These are phyloP conservation scores for Echium plantagineum DNA, from an alignment of 257 asterid genomes.

Conservation along the genomic window DNA sequence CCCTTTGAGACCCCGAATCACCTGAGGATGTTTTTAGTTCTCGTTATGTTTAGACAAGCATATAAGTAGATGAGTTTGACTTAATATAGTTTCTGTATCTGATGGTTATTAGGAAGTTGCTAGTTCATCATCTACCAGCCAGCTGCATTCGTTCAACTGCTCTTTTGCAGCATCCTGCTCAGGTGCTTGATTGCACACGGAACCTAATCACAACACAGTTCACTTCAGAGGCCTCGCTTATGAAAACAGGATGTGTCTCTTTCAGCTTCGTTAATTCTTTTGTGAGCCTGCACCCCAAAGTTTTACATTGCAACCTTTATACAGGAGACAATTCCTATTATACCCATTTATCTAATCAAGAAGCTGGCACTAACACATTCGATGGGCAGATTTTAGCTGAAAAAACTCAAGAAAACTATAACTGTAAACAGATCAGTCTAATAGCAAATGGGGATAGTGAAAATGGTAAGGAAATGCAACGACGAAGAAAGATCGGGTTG, in stretches of 20 bases:
- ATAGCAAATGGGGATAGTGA: slow-evolving; percentile 10
- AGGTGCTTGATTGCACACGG: slow-evolving; percentile 20
- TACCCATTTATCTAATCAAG: slow-evolving; percentile 21
- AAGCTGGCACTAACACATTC: slow-evolving; percentile 8
- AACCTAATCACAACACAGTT: slow-evolving; percentile 11
- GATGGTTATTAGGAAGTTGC: slow-evolving; percentile 33
- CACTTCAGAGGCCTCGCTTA: slow-evolving; percentile 12
- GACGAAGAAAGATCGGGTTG: slow-evolving; percentile 26
- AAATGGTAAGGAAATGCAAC: slow-evolving; percentile 25
- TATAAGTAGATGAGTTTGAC: too few relatives aligned
- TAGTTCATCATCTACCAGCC: slow-evolving; percentile 26
- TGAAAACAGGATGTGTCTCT: slow-evolving; percentile 22
- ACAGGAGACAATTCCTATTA: slow-evolving; percentile 12
- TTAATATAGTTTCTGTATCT: not conserved
- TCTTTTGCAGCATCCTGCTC: slow-evolving; percentile 12
- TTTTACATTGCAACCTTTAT: slow-evolving; percentile 19
- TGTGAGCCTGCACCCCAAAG: slow-evolving; percentile 13
- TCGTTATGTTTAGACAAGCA: too few relatives aligned
- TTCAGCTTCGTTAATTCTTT: slow-evolving; percentile 20
- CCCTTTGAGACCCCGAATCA: too few relatives aligned
- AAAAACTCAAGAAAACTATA: slow-evolving; percentile 11
- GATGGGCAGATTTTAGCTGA: slow-evolving; percentile 17
- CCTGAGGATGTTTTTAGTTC: too few relatives aligned
- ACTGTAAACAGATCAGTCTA: not conserved
- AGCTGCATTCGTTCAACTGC: slow-evolving; percentile 13